Base-by-base conservation (phyloP, 768 basidiomycete species). In the Amylocystis lapponica region DNA sequence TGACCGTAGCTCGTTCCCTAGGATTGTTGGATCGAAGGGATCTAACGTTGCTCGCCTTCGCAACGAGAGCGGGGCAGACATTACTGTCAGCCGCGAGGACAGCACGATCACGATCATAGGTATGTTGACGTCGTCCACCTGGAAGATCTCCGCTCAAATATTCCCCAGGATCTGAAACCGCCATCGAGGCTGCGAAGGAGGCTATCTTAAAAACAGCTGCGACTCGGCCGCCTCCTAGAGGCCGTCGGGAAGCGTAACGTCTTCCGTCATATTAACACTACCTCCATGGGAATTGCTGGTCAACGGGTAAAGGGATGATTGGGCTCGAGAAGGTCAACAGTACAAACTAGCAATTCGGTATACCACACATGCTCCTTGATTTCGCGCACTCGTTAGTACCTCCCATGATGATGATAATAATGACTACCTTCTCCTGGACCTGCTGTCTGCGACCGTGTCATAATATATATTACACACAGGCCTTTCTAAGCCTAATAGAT, bases 1-100 rank as follows among this genome's bases (percentile, higher is more conserved):
- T 30, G 86, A 92, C 59, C 81, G 91, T 49, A 78, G 83, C 27
- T 75, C 76, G 26, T 97, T 97, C 79, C 93, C 94, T 12, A 75
- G 90, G 52, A 94, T 97, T 53, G 91, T 97, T 49, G 94, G 94
- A 29, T 67, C 84, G 10, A 95, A 94, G 66, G 93, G 93, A 41
- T 70, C 90, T 21, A 97, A 91, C 54, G 87, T 97, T 39, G 75
- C 85, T 40, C 85, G 93, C 37, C 75, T 97, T 40, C 81, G 93
- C 43, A 76, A 76, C 39, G 91, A 92, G 65, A 95, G 87, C 40
- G 88, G 90, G 31, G 86, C 93, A 42, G 91, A 95, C 58, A 92
- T 97, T 54, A 88, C 79, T 32, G 89, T 97, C 42, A 81, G 89
- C 62, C 80, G 88, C 50, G 92, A 93, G 49, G 86, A 86, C 58